These are phyloP conservation scores for Trichoderma breve DNA, from an alignment of 2,329 filamentous ascomycete genomes.

Conservation along the genomic window DNA sequence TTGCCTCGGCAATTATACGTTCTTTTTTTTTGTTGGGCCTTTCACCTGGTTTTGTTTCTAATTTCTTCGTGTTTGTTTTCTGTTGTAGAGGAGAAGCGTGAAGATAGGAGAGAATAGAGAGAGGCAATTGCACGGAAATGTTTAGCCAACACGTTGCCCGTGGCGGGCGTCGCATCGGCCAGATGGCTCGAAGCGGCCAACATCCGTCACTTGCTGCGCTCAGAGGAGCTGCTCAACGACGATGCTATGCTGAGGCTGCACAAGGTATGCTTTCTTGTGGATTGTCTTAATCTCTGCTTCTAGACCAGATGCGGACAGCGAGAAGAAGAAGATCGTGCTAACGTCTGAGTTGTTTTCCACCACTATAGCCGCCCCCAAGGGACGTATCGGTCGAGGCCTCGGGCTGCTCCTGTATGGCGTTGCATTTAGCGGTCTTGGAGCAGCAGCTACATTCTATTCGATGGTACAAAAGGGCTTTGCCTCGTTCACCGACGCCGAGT, in stretches of 20 bases:
- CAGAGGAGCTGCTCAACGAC: slow-evolving; percentile 22
- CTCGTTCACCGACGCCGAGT: slow-evolving; percentile 64
- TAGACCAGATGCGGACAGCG: too few species aligned
- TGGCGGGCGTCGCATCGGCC: slow-evolving; percentile 27
- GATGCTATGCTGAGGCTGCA: slow-evolving; percentile 28
- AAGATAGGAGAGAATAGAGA: not conserved
- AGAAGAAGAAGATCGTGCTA: not conserved
- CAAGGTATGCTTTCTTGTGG: slow-evolving; percentile 24
- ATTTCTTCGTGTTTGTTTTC: not conserved
- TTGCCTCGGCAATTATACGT: slow-evolving; percentile 9
- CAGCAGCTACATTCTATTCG: slow-evolving; percentile 37
- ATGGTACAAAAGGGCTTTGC: slow-evolving; percentile 37
- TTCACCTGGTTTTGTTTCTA: not conserved
- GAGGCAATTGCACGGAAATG: slow-evolving; percentile 19
- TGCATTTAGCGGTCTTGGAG: slow-evolving; percentile 33
- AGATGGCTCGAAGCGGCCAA: slow-evolving; percentile 24
- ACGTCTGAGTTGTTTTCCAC: not conserved
- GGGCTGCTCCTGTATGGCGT: slow-evolving; percentile 32
- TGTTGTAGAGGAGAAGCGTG: not conserved
- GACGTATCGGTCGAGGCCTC: slow-evolving; percentile 27
- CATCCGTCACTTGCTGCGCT: slow-evolving; percentile 18
- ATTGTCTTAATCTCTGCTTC: not conserved
- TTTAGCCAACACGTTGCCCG: slow-evolving; percentile 28
- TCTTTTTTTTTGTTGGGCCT: not conserved
- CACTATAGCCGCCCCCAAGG: slow-evolving; percentile 19